These are phyloP conservation scores for Quercus ilex DNA, from an alignment of 306 rosid genomes.

Conservation along the genomic window DNA sequence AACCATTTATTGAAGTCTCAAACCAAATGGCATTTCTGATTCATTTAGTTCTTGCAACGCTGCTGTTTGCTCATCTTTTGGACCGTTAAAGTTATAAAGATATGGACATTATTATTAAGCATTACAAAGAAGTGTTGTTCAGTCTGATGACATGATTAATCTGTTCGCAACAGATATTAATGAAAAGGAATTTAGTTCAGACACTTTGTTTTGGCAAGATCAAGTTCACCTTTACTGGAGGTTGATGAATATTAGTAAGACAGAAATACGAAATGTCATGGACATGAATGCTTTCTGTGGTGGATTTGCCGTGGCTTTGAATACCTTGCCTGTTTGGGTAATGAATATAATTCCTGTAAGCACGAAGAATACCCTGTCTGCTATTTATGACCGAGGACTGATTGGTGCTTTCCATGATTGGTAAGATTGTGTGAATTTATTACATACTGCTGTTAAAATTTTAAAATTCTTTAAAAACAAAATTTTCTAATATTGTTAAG, in stretches of 20 bases:
- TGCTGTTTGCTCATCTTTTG: too few relatives aligned
- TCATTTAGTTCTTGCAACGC: too few relatives aligned
- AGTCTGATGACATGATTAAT: constrained; percentile 13
- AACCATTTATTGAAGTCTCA: too few relatives aligned
- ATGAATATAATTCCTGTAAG: constrained; percentile 82
- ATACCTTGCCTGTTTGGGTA: constrained; percentile 62
- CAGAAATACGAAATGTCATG: constrained; percentile 84
- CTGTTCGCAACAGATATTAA: constrained; percentile 49
- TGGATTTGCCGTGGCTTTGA: constrained; percentile 79
- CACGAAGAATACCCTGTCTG: constrained; percentile 75
- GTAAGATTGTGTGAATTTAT: constrained; percentile 33
- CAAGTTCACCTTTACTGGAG: constrained; percentile 71
- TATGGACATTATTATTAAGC: constrained; percentile 3
- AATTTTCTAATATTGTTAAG: neutral
- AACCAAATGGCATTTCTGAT: too few relatives aligned
- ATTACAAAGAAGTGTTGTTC: constrained; percentile 7
- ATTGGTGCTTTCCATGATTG: constrained; percentile 86
- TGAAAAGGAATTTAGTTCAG: constrained; percentile 57
- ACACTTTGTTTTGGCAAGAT: constrained; percentile 66
- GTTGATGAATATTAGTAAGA: constrained; percentile 51
- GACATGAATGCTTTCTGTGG: constrained; percentile 87
- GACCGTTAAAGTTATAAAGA: neutral
- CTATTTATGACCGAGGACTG: constrained; percentile 76
- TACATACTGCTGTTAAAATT: neutral
- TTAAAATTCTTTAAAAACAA: neutral